These are phyloP conservation scores for Mallotus nudiflorus DNA, from an alignment of 345 rosid genomes.

Conservation along the genomic window DNA sequence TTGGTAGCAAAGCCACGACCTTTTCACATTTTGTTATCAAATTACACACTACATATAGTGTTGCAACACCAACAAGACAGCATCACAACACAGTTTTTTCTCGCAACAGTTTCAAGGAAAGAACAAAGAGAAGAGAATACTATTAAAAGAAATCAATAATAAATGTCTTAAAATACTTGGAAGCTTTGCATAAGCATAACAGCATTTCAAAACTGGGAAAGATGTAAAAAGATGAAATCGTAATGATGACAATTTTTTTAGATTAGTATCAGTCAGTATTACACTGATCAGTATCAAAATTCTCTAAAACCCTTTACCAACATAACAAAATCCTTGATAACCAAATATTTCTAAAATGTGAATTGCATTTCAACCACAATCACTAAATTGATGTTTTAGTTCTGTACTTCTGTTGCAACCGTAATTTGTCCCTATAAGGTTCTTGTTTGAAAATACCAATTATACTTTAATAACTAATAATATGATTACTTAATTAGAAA, in stretches of 20 bases:
- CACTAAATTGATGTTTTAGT: neutral
- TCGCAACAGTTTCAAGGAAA: neutral
- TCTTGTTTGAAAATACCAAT: neutral
- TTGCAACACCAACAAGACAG: neutral
- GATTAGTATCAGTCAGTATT: too few relatives aligned
- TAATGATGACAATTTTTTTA: neutral
- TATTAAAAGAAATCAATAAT: neutral
- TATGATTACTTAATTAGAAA: neutral
- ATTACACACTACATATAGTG: neutral
- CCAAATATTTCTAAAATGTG: neutral
- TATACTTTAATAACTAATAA: neutral
- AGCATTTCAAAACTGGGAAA: neutral
- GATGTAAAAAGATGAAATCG: neutral
- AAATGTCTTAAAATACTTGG: neutral
- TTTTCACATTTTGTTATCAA: neutral
- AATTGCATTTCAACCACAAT: neutral
- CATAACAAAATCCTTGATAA: too few relatives aligned
- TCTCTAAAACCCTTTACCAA: too few relatives aligned
- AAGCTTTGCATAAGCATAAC: neutral
- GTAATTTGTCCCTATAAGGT: neutral
- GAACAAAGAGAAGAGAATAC: neutral
- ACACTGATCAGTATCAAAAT: too few relatives aligned
- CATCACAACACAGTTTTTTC: neutral
- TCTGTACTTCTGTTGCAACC: neutral
- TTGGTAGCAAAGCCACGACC: neutral